Percentiles rank a stretch among this genome's conserved stretches.
Evolutionary conservation across 2,329 filamentous ascomycete species (phyloP).

Genomic region (Ophiognomonia clavigignenti-juglandacearum): DNA sequence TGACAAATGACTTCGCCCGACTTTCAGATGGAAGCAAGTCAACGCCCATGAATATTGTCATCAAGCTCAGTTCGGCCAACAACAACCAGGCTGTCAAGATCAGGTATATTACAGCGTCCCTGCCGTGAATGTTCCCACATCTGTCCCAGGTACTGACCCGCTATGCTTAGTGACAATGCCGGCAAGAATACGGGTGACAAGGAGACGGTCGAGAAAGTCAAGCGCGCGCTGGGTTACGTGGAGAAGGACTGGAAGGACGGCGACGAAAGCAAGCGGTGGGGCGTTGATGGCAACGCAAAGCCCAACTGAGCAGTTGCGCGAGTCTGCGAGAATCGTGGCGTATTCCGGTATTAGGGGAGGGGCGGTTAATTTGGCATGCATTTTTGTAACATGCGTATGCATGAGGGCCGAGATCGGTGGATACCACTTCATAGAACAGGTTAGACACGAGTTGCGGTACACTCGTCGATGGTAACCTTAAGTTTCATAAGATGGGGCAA

Average conservation of each 20-base stretch:
- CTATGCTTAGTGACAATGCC: conserved; percentile 61
- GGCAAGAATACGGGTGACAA: conserved; percentile 93
- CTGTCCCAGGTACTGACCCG: conserved; percentile 8
- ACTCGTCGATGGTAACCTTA: too few species aligned
- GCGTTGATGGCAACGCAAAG: conserved; percentile 38
- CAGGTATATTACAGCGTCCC: too few species aligned
- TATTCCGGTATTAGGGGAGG: neutral
- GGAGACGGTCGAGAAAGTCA: conserved; percentile 73
- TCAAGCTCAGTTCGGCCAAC: conserved; percentile 84
- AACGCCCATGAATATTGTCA: conserved; percentile 91
- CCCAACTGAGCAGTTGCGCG: neutral
- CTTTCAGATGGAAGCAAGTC: conserved; percentile 74
- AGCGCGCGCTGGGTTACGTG: conserved; percentile 77
- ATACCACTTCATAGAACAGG: too few species aligned
- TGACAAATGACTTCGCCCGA: conserved; percentile 90
- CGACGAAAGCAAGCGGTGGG: conserved; percentile 82
- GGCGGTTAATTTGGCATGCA: neutral
- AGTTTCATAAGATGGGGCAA: too few species aligned
- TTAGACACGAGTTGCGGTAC: too few species aligned
- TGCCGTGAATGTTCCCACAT: neutral
- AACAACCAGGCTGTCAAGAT: conserved; percentile 88
- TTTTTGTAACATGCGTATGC: neutral
- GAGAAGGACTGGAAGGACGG: conserved; percentile 81
- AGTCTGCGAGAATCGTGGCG: too few species aligned
- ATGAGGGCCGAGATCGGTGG: conserved; percentile 1